Evolutionary conservation across 1,139 yeast genomes (phyloP).

Genomic region (Hyphopichia burtonii): DNA sequence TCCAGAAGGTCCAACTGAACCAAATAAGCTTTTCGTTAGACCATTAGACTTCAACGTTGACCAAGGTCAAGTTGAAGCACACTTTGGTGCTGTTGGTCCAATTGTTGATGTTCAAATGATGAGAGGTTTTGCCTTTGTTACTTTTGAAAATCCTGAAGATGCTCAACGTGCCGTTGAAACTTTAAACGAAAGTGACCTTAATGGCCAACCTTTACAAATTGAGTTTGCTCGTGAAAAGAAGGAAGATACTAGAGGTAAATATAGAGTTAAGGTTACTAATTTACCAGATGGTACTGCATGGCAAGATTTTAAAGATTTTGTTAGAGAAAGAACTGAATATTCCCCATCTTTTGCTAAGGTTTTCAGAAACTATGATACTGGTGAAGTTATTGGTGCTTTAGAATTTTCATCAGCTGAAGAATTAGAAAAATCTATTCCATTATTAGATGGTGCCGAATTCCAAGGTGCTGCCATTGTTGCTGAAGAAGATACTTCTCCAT

Average conservation of each 20-base stretch:
- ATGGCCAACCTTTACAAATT: constrained; percentile 64
- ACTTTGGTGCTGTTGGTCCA: constrained; percentile 64
- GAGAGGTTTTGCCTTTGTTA: constrained; percentile 77
- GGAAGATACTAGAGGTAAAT: constrained; percentile 65
- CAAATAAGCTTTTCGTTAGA: constrained; percentile 40
- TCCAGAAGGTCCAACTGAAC: constrained; percentile 15
- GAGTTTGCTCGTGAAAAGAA: constrained; percentile 67
- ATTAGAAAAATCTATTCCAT: constrained; percentile 64
- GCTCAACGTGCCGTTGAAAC: constrained; percentile 68
- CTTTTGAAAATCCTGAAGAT: constrained; percentile 63
- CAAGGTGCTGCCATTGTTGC: constrained; percentile 66
- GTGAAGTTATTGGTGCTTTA: constrained; percentile 72
- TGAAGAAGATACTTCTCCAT: constrained; percentile 80
- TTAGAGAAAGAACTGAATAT: constrained; percentile 64
- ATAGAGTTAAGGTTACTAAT: constrained; percentile 65
- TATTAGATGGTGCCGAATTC: constrained; percentile 69
- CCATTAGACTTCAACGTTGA: constrained; percentile 41
- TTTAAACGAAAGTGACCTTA: constrained; percentile 54
- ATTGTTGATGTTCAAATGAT: constrained; percentile 65
- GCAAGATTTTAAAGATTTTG: constrained; percentile 83
- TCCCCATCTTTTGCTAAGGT: constrained; percentile 75
- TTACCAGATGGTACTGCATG: constrained; percentile 77
- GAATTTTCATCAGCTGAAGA: constrained; percentile 79
- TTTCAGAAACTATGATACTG: constrained; percentile 54
- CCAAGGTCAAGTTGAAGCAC: constrained; percentile 63